Evolutionary conservation across 257 asterid species (phyloP), one percentile per base, ranked within the genome.

Genomic region (Salvia splendens): DNA sequence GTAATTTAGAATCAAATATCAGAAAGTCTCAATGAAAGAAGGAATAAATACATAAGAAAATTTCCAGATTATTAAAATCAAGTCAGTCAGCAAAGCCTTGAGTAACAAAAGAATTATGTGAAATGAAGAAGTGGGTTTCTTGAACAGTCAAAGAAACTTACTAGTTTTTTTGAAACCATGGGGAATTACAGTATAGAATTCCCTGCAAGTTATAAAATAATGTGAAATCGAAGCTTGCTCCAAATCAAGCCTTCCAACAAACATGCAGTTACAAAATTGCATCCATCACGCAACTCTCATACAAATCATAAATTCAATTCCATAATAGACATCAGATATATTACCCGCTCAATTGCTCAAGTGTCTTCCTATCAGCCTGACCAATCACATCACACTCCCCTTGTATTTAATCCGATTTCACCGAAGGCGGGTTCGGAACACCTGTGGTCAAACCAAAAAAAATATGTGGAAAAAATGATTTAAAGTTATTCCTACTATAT

Each of bases 101-200:
- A 63, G 56, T 41, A 20, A 36, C 7, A 30, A 53, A 49, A 49
- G 46, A 35, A 55, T 61, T 59, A 15, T 63, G 55, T 41, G 74
- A 73, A 48, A 73, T 58, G 57, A 54, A 49, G 5, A 17, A 50
- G 12, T 16, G 30, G 24, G 20, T 48, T n/a, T n/a, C 2, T 48
- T 50, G 12, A 54, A 4, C 61, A 28, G 40, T 16, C 5, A 2
- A 28, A 80, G 73, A 70, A 64, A 77, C 95, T 82, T 83, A 92
- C 98, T 51, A 86, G 87, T 87, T 69, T 89, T 84, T 61, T 70
- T 71, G 77, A 79, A 92, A 64, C 97, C 98, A 72, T 92, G 98
- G 38, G 98, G 98, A 65, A 92, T 82, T 65, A 86, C 89, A 16
- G 95, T 86, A 81, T 92, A 92, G 75, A 92, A 92, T 82, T 92